phyloP scores from a whole-genome alignment of 2,329 filamentous ascomycete species.

The Coniochaeta sp. region DNA sequence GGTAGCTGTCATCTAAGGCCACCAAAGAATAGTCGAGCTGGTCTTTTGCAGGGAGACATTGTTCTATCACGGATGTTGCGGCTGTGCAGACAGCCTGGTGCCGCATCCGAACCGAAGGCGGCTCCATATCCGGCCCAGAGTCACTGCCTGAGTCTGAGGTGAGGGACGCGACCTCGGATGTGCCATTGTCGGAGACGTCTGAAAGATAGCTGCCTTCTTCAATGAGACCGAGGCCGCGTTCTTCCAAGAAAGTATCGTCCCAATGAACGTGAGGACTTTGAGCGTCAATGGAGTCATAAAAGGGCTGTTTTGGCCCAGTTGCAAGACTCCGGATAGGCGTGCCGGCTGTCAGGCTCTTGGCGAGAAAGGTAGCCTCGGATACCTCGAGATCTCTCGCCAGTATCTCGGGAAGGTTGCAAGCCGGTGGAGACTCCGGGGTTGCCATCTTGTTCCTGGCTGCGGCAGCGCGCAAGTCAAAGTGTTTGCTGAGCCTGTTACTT shows the following conservation, averaged over 20 bases:
- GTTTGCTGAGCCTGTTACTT: background rate
- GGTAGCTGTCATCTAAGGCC: background rate
- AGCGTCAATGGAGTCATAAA: background rate
- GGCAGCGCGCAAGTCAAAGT: background rate
- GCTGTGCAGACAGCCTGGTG: conserved; percentile 31
- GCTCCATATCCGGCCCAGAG: conserved; percentile 27
- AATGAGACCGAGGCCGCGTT: background rate
- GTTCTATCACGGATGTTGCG: conserved; percentile 28
- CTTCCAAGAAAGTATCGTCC: background rate
- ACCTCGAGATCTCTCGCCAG: conserved; percentile 46
- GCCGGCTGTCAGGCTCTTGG: conserved; percentile 46
- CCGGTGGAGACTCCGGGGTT: conserved; percentile 9
- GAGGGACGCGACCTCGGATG: background rate
- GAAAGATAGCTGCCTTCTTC: background rate
- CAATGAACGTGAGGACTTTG: background rate
- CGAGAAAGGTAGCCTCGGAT: conserved; percentile 38
- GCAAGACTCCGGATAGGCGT: conserved; percentile 31
- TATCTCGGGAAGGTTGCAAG: conserved; percentile 46
- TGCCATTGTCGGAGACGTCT: background rate
- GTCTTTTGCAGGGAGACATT: conserved; percentile 2
- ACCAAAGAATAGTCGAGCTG: background rate
- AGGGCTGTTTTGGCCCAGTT: conserved; percentile 4
- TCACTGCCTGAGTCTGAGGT: conserved; percentile 22
- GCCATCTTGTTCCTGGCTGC: conserved; percentile 2
- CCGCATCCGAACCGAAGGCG: conserved; percentile 22